Base-by-base conservation (phyloP, 306 rosid species). In the Adenanthera pavonina region DNA sequence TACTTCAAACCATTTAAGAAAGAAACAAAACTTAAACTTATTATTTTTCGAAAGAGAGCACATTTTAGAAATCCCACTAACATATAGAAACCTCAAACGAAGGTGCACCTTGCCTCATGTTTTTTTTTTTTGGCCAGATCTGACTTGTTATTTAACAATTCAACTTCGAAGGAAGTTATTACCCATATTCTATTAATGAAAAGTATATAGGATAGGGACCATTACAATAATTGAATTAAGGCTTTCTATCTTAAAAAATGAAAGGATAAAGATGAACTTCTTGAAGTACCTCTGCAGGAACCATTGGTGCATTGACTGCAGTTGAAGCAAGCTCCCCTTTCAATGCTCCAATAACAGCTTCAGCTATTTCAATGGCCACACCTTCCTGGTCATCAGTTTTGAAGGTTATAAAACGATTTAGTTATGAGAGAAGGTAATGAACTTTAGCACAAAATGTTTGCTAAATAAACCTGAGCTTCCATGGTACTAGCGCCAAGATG, bases 251-350 rank as follows among this genome's bases (percentile, higher is more conserved):
- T 13, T 61, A 11, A 33, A 61, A 33, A 30, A 4, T 7, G 46
- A 34, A 51, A 44, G 72, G 20, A 44, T 60, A 7, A 11, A 59
- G 38, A 54, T 65, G 38, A n/a, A 25, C 38, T 60, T 25, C 16
- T 25, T 8, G 17, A 25, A 41, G 61, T 91, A 96, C 99, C 99
- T 96, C 98, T 2, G 99, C 93, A 51, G 99, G 89, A 88, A 93
- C 98, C 99, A 96, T 96, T 7, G 99, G 98, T 48, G 99, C 99
- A 89, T 96, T 96, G 83, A 96, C 99, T 7, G 99, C 99, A 64
- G 99, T 93, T 52, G 98, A 87, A 76, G 99, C 97, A 87, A 96
- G 97, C 91, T 93, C 99, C 60, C 99, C 99, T 81, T 82, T 89
- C 79, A 96, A 82, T 7, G 98, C 99, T 77, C 98, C 98, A 44